Base-by-base conservation (phyloP, 495 filamentous ascomycete genomes). In the Penicillium bovifimosum region DNA sequence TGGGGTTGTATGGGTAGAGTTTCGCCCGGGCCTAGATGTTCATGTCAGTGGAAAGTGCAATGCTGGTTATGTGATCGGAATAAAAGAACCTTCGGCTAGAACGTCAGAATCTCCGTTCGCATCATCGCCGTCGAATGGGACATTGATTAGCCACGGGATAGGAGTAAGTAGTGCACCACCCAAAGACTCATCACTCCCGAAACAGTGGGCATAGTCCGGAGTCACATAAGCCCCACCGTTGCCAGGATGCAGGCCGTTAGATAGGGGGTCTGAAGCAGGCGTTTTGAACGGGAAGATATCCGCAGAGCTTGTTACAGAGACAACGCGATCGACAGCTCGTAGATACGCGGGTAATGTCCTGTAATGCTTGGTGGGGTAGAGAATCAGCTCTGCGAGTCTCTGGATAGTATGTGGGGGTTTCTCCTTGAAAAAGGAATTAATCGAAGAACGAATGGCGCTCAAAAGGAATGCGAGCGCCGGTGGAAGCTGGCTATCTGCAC, bases 351-450 rank as follows among this genome's bases (percentile, higher is more conserved):
- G 80, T 5, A 96, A 77, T 28, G 82, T 85, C 28, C 77, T 77
- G 70, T 98, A 96, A 67, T 96, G 89, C 36, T 78, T 73, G 34
- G 72, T 85, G 6, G 93, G 93, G 14, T 67, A 65, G 10, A 93
- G 76, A 34, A 96, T 76, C n/a, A 98, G 86, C 76, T 98, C 93
- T 16, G 93, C 81, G 29, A 98, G 79, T 38, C 93, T 87, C 70
- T 98, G 93, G 45, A 96, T 78, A 0, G 93, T 97, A 64, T 97
- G 90, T 0, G 93, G 93, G 1, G 93, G 93, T 53, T 88, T 81
- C 0, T 74, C 70, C 26, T 78, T 33, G 70, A 98, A 98, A 54
- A 80, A 79, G 3, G 72, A 73, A 33, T 70, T 75, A 36, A 98
- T 75, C n/a, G 81, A 84, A 4, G 73, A 77, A 20, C 78, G 82